Conservation (phyloP, 2,329 filamentous ascomycete genomes). For the Arthrobotrys musiformis region DNA sequence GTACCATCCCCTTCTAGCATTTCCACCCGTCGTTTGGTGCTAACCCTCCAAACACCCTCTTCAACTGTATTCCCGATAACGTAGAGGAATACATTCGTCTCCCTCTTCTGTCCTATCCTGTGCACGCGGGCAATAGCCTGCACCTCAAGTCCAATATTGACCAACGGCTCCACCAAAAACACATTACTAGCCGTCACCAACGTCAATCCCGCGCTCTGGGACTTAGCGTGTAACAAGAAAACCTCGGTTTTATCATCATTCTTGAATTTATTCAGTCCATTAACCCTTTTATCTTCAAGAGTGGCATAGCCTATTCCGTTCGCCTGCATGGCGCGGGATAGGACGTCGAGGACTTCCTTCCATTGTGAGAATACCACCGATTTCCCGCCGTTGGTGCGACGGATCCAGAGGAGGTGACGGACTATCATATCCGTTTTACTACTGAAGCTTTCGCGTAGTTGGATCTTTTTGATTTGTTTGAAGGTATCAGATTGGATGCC, state of each 20-base stretch:
- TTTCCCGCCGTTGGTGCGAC: slow-evolving; percentile 88
- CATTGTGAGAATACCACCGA: slow-evolving; percentile 96
- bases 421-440: slow-evolving; percentile 87
- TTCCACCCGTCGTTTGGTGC: slow-evolving; percentile 66
- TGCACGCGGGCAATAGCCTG: slow-evolving; percentile 96
- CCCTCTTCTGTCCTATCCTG: slow-evolving; percentile 86
- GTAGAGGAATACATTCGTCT: slow-evolving; percentile 96
- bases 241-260: slow-evolving; percentile 69
- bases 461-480: slow-evolving; percentile 81
- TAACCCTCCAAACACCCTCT: slow-evolving; percentile 88
- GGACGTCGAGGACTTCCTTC: slow-evolving; percentile 79
- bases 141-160: slow-evolving; percentile 92
- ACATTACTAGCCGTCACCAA: slow-evolving; percentile 93
- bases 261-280: slow-evolving; percentile 81
- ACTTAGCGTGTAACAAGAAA: slow-evolving; percentile 87
- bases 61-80: slow-evolving; percentile 91
- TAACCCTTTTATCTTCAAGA: slow-evolving; percentile 74
- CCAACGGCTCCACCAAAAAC: slow-evolving; percentile 90
- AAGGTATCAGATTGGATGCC: slow-evolving; percentile 68
- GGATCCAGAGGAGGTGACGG: slow-evolving; percentile 85
- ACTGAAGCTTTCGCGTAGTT: slow-evolving; percentile 79
- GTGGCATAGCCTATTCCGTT: slow-evolving; percentile 79
- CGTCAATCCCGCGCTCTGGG: slow-evolving; percentile 82
- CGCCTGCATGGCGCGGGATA: slow-evolving; percentile 74
- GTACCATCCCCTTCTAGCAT: slow-evolving; percentile 29